Evolutionary conservation across 2,329 filamentous ascomycete species (phyloP), one percentile per base, ranked within the genome.

Genomic region (Sordariomycetes sp.): DNA sequence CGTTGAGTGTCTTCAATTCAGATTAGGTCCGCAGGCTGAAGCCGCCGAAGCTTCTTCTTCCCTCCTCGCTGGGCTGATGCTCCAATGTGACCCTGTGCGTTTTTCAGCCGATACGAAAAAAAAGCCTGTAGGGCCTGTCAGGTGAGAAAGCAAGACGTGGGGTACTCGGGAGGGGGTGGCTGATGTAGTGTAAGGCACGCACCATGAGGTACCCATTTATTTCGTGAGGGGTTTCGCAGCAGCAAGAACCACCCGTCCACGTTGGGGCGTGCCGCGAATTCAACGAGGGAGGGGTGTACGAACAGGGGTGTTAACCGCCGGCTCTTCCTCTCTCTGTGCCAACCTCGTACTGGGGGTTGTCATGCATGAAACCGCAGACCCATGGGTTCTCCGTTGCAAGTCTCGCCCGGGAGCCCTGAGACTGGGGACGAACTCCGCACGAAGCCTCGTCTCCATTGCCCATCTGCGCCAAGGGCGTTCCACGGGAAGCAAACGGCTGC

Each of bases 291-390:
- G 17, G 34, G 53, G n/a, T 12, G 39, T 10, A 7, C 39, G n/a
- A 17, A 17, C 39, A 45, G 39, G 39, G 39, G 39, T 45, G 39
- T 17, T n/a, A n/a, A 15, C 39, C 17, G 10, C 17, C 39, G 39
- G 7, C 39, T n/a, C 13, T 45, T 7, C n/a, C n/a, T 54, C 34
- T 39, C 12, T 24, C 13, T 39, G 22, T 54, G 39, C 22, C 15
- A 12, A 7, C 2, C 13, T 39, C 13, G 3, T 39, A 48, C 36
- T 48, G 53, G 53, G 53, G 35, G 39, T 45, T 45, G 35, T 48
- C 52, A 45, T 55, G 53, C 36, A 55, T 55, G 53, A 55, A 55
- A 55, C 53, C 53, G 39, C 53, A 42, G 45, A 55, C 53, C 53
- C 53, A 55, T 55, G 53, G 53, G 28, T 55, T 20, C 28, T 20